Evolutionary conservation across 1,284 basidiomycete genomes (phyloP).

Genomic region (Rhodotorula glutinis): DNA sequence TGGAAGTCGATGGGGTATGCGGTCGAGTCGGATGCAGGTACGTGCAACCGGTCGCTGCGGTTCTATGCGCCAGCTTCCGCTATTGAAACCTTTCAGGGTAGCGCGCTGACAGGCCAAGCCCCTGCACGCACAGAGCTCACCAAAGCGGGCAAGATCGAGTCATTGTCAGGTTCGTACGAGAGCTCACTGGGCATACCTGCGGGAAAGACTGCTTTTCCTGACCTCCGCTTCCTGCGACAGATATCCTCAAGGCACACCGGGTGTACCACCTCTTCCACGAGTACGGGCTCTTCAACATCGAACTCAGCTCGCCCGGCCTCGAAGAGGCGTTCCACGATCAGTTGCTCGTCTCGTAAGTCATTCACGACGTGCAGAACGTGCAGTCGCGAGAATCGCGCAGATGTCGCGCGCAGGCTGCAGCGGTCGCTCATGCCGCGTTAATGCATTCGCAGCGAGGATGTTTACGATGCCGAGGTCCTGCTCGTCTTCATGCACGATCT

Average conservation of each 20-base stretch:
- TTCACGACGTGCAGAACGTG: not conserved
- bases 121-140: slow-evolving; percentile 25
- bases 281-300: slow-evolving; percentile 73
- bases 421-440: too few relatives aligned
- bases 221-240: slow-evolving; percentile 50
- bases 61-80: not conserved
- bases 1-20: slow-evolving; percentile 69
- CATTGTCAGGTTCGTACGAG: slow-evolving; percentile 26
- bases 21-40: slow-evolving; percentile 18
- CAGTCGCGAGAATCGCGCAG: too few relatives aligned
- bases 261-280: slow-evolving; percentile 69
- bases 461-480: slow-evolving; percentile 59
- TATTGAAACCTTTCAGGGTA: too few relatives aligned
- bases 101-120: too few relatives aligned
- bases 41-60: not conserved
- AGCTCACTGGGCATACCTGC: not conserved
- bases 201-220: not conserved
- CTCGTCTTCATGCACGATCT: slow-evolving; percentile 88
- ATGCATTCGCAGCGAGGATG: slow-evolving; percentile 57
- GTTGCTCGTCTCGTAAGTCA: slow-evolving; percentile 74
- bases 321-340: slow-evolving; percentile 71
- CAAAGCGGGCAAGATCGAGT: slow-evolving; percentile 39
- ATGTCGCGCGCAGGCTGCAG: too few relatives aligned
- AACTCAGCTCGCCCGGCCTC: slow-evolving; percentile 64
- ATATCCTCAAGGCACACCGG: slow-evolving; percentile 77